phyloP scores from a whole-genome alignment of 768 basidiomycete species.

The Nidularia pulvinata region DNA sequence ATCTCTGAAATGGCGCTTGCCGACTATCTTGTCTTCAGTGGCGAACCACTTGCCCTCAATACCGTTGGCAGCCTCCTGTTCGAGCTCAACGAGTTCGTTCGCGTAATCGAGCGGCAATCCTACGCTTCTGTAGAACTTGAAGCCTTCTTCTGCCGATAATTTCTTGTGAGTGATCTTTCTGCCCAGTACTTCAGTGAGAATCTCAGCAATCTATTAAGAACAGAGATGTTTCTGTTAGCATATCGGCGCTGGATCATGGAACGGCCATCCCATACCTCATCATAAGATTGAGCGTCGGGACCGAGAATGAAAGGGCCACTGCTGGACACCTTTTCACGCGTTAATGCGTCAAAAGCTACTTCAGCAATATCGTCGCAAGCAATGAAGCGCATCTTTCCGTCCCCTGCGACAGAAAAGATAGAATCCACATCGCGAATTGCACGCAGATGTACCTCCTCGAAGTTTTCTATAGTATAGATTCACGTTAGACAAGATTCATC shows the following conservation, averaged over 20 bases:
- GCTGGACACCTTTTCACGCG: conserved; percentile 16
- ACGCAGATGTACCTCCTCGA: conserved; percentile 10
- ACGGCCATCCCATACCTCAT: conserved; percentile 16
- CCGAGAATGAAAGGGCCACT: conserved; percentile 26
- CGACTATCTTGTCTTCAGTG: conserved; percentile 15
- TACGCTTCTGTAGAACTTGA: conserved; percentile 7
- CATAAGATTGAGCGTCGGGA: conserved; percentile 23
- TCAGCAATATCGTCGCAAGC: conserved; percentile 28
- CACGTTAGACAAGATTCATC: too few relatives aligned
- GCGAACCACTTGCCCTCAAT: conserved; percentile 16
- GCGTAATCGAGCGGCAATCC: conserved; percentile 14
- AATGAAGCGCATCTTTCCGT: conserved; percentile 25
- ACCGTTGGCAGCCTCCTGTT: conserved; percentile 13
- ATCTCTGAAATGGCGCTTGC: conserved; percentile 15
- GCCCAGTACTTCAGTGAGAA: conserved; percentile 20
- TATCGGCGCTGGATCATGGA: neutral
- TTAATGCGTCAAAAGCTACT: conserved; percentile 23
- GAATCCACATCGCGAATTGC: conserved; percentile 17
- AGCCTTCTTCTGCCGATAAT: conserved; percentile 13
- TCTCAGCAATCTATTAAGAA: conserved; percentile 19
- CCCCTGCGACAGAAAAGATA: conserved; percentile 20
- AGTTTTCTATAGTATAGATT: conserved; percentile 21
- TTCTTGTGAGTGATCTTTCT: conserved; percentile 22
- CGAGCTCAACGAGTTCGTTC: conserved; percentile 8
- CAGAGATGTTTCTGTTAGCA: too few relatives aligned